Conservation (phyloP, 1,284 basidiomycete species). For the Austroboletus niveus region DNA sequence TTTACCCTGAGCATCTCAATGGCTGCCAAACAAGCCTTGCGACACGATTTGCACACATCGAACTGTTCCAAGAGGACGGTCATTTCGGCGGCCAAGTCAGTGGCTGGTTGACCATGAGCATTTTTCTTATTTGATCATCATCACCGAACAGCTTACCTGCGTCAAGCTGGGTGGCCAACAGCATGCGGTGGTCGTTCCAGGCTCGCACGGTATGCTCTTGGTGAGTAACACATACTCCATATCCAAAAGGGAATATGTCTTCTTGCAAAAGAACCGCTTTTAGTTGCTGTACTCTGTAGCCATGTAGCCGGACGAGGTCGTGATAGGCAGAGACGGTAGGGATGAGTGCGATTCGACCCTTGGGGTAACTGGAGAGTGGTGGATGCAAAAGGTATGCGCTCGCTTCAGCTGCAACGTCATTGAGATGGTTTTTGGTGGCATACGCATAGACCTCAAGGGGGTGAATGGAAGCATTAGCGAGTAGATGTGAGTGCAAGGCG, state of each 20-base stretch:
- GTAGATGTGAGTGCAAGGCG: constrained; percentile 48
- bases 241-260: constrained; percentile 67
- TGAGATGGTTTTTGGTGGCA: constrained; percentile 42
- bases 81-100: constrained; percentile 65
- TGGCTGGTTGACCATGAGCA: constrained; percentile 39
- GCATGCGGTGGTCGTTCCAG: constrained; percentile 49
- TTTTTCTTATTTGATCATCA: neutral
- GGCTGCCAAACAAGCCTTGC: constrained; percentile 56
- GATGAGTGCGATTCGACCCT: constrained; percentile 49
- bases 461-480: constrained; percentile 49
- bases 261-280: constrained; percentile 50
- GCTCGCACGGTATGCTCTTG: constrained; percentile 37
- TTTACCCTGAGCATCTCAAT: constrained; percentile 63
- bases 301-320: constrained; percentile 54
- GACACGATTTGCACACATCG: constrained; percentile 48
- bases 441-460: constrained; percentile 59
- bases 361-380: constrained; percentile 53
- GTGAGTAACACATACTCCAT: constrained; percentile 56
- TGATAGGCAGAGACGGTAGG: constrained; percentile 60
- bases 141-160: constrained; percentile 40
- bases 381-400: constrained; percentile 51
- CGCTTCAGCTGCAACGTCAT: constrained; percentile 49
- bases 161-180: constrained; percentile 44
- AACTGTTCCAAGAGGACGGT: constrained; percentile 38
- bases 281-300: constrained; percentile 48